Evolutionary conservation across 2,329 filamentous ascomycete genomes (phyloP).

Genomic region (Coniochaeta pulveracea): DNA sequence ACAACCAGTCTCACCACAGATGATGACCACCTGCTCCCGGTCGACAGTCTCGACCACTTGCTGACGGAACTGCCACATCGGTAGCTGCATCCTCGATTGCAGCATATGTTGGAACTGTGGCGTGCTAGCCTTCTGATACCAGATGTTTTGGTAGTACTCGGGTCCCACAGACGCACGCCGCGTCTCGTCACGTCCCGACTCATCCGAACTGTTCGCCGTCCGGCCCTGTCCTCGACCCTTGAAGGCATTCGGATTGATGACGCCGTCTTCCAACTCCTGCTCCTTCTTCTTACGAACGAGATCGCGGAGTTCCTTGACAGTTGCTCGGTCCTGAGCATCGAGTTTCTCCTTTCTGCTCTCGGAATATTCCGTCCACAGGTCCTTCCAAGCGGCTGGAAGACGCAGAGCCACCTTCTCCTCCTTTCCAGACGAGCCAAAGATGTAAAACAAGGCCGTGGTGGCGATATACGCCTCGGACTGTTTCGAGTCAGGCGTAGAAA

Average conservation of each 20-base stretch:
- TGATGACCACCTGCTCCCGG: conserved; percentile 74
- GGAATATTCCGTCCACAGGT: conserved; percentile 73
- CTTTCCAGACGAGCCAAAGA: conserved; percentile 66
- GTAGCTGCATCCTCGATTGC: conserved; percentile 63
- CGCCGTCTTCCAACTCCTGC: conserved; percentile 59
- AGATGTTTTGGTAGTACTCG: conserved; percentile 45
- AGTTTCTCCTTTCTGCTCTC: conserved; percentile 57
- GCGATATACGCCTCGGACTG: conserved; percentile 85
- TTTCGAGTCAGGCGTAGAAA: conserved; percentile 62
- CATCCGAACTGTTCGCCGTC: conserved; percentile 36
- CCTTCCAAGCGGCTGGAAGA: conserved; percentile 70
- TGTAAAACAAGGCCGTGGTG: conserved; percentile 68
- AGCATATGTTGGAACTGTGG: conserved; percentile 70
- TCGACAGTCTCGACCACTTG: conserved; percentile 70
- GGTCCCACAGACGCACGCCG: conserved; percentile 25
- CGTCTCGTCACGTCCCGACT: conserved; percentile 30
- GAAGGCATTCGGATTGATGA: conserved; percentile 69
- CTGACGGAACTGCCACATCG: conserved; percentile 78
- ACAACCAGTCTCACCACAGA: conserved; percentile 94
- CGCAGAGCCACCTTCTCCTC: conserved; percentile 79
- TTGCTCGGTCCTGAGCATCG: conserved; percentile 58
- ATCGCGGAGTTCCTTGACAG: conserved; percentile 56
- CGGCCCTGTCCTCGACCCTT: conserved; percentile 43
- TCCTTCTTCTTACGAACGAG: conserved; percentile 59
- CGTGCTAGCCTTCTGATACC: conserved; percentile 44